phyloP scores from a whole-genome alignment of 1,284 basidiomycete species.

The Cystobasidium slooffiae region DNA sequence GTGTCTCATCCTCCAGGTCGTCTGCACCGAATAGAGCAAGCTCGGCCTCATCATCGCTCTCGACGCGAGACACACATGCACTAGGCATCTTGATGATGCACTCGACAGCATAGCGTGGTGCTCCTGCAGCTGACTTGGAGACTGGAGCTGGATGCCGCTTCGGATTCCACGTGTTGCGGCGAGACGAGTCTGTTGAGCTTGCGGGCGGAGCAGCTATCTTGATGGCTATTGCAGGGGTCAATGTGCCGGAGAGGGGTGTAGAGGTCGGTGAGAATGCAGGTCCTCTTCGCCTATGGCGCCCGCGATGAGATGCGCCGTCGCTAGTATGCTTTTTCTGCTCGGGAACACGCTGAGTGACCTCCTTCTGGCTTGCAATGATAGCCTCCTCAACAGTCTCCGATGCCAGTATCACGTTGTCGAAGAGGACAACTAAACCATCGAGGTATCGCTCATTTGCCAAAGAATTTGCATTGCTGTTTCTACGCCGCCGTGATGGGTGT shows the following conservation, averaged over 20 bases:
- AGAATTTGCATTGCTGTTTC: neutral
- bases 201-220: neutral
- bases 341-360: neutral
- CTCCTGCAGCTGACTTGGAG: neutral
- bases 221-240: neutral
- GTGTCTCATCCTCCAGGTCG: no score
- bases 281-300: neutral
- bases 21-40: no score
- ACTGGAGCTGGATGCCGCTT: neutral
- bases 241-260: neutral
- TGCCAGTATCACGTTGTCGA: neutral
- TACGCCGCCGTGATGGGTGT: neutral
- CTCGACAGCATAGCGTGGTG: conserved; percentile 14
- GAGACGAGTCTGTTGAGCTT: no score
- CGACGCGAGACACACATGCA: no score
- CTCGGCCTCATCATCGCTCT: no score
- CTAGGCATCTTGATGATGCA: conserved; percentile 17
- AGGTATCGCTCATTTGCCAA: neutral
- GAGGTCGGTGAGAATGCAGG: neutral
- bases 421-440: conserved; percentile 14
- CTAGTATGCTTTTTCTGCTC: neutral
- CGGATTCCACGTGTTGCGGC: neutral
- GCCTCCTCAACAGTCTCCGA: neutral
- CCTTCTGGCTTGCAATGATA: neutral
- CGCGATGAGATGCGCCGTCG: neutral